These are phyloP conservation scores for Grosmannia penicillata DNA, from an alignment of 2,329 filamentous ascomycete genomes.

Conservation along the genomic window DNA sequence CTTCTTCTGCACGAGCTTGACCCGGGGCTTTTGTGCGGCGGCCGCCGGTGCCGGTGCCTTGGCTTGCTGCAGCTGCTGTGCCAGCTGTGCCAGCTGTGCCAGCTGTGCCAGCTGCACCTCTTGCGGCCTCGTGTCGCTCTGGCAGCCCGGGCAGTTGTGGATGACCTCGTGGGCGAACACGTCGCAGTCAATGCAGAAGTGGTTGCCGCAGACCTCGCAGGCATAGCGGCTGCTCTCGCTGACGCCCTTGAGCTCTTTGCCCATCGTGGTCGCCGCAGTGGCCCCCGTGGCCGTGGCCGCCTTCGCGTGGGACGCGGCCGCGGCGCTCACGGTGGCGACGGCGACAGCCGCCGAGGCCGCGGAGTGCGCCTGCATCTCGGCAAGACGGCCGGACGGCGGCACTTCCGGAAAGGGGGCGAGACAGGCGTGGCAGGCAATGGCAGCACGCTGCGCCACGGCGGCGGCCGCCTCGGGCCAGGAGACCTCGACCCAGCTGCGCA, in stretches of 20 bases:
- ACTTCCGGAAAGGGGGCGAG: constrained; percentile 52
- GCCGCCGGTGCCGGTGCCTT: neutral
- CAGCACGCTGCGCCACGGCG: constrained; percentile 19
- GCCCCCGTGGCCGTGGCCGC: constrained; percentile 3
- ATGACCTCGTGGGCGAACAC: constrained; percentile 87
- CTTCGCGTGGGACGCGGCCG: constrained; percentile 12
- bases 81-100: neutral
- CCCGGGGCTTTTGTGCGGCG: too few species aligned
- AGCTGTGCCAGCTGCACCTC: neutral
- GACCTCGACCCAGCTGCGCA: constrained; percentile 84
- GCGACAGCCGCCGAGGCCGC: constrained; percentile 7
- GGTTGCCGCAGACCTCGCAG: constrained; percentile 71
- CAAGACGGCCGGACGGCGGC: constrained; percentile 10
- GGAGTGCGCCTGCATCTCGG: constrained; percentile 1
- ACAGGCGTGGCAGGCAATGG: constrained; percentile 61
- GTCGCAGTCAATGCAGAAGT: constrained; percentile 98
- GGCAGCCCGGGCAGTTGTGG: constrained; percentile 92
- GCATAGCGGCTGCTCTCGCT: constrained; percentile 82
- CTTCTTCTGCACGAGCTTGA: neutral
- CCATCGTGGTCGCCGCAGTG: neutral
- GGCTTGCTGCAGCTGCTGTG: neutral
- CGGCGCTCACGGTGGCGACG: constrained; percentile 8
- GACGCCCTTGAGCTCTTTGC: constrained; percentile 40
- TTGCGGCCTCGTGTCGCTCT: constrained; percentile 28
- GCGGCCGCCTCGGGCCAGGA: constrained; percentile 57